Conservation (phyloP, 495 filamentous ascomycete genomes). For the Penicillium egyptiacum region DNA sequence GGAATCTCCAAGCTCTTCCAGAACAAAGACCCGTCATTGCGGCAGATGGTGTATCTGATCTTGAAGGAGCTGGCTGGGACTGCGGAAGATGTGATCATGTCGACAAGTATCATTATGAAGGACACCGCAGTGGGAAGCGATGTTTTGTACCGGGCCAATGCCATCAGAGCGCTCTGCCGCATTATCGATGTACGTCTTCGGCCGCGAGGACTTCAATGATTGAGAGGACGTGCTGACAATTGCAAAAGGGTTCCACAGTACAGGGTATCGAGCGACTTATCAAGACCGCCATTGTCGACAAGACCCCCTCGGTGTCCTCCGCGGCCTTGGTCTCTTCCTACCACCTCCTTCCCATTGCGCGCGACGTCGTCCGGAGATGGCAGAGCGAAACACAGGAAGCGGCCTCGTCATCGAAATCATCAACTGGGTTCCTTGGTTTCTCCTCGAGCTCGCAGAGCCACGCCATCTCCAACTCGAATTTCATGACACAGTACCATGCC, state of each 20-base stretch:
- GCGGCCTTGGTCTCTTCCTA: constrained; percentile 97
- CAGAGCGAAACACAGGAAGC: constrained; percentile 99
- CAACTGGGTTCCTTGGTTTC: constrained; percentile 87
- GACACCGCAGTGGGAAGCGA: constrained; percentile 95
- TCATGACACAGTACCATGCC: constrained; percentile 98
- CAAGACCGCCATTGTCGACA: constrained; percentile 99
- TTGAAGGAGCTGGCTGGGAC: constrained; percentile 95
- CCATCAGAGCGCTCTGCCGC: constrained; percentile 90
- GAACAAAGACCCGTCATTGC: constrained; percentile 96
- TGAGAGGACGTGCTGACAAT: constrained; percentile 15
- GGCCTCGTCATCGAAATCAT: constrained; percentile 83
- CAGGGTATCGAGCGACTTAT: constrained; percentile 97
- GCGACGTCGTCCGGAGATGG: constrained; percentile 95
- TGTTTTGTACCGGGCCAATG: constrained; percentile 93
- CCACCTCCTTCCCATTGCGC: constrained; percentile 93
- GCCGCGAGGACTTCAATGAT: background rate
- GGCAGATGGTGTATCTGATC: constrained; percentile 98
- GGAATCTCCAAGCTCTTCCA: constrained; percentile 99
- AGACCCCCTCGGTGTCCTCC: constrained; percentile 95
- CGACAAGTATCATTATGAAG: constrained; percentile 99
- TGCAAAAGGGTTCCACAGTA: constrained; percentile 79
- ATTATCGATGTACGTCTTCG: constrained; percentile 85
- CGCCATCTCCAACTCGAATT: constrained; percentile 69
- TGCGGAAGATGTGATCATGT: constrained; percentile 99
- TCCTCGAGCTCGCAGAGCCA: constrained; percentile 66